Evolutionary conservation across 768 basidiomycete species (phyloP).

Genomic region (Pleurotus tuoliensis): DNA sequence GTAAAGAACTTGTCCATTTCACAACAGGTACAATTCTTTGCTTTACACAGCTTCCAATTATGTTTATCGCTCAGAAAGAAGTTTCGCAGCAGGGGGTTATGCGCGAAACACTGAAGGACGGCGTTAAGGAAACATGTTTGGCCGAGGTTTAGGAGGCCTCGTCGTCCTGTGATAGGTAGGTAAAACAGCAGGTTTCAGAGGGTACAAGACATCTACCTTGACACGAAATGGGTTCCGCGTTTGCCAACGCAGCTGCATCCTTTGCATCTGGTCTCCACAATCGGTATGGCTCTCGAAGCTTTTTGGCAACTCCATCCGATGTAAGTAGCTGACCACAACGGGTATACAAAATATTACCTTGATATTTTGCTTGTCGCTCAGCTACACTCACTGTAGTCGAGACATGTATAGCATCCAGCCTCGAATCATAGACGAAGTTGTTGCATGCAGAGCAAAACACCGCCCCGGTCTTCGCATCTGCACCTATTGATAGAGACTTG

Average conservation of each 20-base stretch:
- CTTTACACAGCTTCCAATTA: conserved; percentile 66
- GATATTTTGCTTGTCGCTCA: conserved; percentile 58
- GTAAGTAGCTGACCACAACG: too few relatives aligned
- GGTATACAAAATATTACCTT: conserved; percentile 32
- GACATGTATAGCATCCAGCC: conserved; percentile 43
- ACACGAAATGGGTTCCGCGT: conserved; percentile 56
- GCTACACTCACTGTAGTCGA: conserved; percentile 47
- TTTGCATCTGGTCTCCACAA: conserved; percentile 35
- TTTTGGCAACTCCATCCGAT: conserved; percentile 28
- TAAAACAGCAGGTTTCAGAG: background rate
- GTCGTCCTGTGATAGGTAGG: conserved; percentile 47
- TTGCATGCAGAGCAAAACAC: conserved; percentile 73
- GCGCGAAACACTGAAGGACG: conserved; percentile 82
- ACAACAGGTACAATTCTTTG: conserved; percentile 78
- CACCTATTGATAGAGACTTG: conserved; percentile 39
- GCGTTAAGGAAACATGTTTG: conserved; percentile 95
- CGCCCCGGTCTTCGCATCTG: conserved; percentile 69
- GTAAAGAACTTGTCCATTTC: conserved; percentile 88
- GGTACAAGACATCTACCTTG: conserved; percentile 48
- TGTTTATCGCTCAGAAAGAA: conserved; percentile 92
- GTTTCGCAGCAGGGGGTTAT: conserved; percentile 86
- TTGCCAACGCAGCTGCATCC: conserved; percentile 42
- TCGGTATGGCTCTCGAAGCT: conserved; percentile 30
- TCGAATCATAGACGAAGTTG: conserved; percentile 66
- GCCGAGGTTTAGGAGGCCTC: conserved; percentile 83